These are phyloP conservation scores for Candida easanensis DNA, from an alignment of 805 yeast genomes.

Conservation along the genomic window DNA sequence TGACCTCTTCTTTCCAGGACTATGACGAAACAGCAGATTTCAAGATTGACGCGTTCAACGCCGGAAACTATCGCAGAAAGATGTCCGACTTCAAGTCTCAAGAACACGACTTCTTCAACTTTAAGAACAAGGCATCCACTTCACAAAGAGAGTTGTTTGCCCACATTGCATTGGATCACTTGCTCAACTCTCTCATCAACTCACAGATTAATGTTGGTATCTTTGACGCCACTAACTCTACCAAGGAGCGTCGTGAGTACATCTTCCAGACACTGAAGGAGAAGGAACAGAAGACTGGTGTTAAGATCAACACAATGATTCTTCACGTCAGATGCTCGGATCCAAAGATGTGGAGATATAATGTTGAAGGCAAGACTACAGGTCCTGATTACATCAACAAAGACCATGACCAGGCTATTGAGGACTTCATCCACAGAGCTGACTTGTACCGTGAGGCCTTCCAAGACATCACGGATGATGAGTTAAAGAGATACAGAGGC, in stretches of 20 bases:
- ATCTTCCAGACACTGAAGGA: conserved; percentile 21
- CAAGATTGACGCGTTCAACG: conserved; percentile 56
- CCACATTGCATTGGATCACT: conserved; percentile 44
- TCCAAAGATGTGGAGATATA: conserved; percentile 48
- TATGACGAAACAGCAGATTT: conserved; percentile 17
- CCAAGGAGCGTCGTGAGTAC: conserved; percentile 37
- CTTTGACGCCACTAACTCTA: conserved; percentile 61
- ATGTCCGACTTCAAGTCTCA: conserved; percentile 35
- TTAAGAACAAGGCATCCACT: conserved; percentile 39
- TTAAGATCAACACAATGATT: conserved; percentile 46
- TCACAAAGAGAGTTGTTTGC: conserved; percentile 51
- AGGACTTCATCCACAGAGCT: conserved; percentile 58
- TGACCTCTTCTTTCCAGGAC: conserved; percentile 30
- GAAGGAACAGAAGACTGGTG: conserved; percentile 25
- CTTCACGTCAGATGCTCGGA: conserved; percentile 62
- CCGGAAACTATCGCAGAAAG: conserved; percentile 66
- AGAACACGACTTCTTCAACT: conserved; percentile 39
- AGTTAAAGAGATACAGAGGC: conserved; percentile 21
- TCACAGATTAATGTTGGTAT: conserved; percentile 50
- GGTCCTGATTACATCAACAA: conserved; percentile 58
- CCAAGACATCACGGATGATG: conserved; percentile 35
- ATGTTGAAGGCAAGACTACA: conserved; percentile 61
- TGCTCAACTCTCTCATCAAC: conserved; percentile 40
- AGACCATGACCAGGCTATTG: conserved; percentile 49
- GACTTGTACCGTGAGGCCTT: conserved; percentile 45